Conservation (phyloP, 2,329 filamentous ascomycete genomes). For the Clarireedia monteithiana region DNA sequence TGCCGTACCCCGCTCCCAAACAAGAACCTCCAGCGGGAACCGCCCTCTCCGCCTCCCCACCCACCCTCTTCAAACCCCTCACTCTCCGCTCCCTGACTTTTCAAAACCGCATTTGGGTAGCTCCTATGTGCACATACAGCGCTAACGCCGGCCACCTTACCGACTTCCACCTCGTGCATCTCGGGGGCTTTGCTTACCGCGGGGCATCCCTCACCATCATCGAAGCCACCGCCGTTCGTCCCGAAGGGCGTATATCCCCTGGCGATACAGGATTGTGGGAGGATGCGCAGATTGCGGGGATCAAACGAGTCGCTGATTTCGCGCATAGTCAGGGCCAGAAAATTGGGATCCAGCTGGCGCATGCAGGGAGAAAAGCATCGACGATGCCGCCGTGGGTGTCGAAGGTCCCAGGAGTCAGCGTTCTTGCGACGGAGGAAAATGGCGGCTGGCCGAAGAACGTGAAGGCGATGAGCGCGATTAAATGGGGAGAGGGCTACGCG, state of each 20-base stretch:
- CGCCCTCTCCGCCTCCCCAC: slow-evolving; percentile 39
- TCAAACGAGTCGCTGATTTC: slow-evolving; percentile 67
- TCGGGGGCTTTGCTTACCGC: slow-evolving; percentile 68
- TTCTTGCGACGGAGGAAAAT: slow-evolving; percentile 40
- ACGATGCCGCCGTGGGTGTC: slow-evolving; percentile 56
- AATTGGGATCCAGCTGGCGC: slow-evolving; percentile 72
- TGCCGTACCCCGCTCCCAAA: slow-evolving; percentile 39
- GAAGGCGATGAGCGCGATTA: slow-evolving; percentile 41
- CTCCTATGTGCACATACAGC: slow-evolving; percentile 60
- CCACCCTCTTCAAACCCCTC: slow-evolving; percentile 38
- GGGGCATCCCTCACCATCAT: slow-evolving; percentile 70
- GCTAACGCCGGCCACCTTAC: slow-evolving; percentile 65
- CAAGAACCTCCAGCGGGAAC: slow-evolving; percentile 39
- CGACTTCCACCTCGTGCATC: slow-evolving; percentile 77
- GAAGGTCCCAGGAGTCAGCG: slow-evolving; percentile 30
- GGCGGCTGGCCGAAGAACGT: slow-evolving; percentile 52
- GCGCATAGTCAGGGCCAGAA: slow-evolving; percentile 71
- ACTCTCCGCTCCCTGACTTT: slow-evolving; percentile 41
- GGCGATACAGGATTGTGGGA: slow-evolving; percentile 76
- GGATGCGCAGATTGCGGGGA: slow-evolving; percentile 66
- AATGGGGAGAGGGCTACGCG: slow-evolving; percentile 55
- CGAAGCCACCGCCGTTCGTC: slow-evolving; percentile 68
- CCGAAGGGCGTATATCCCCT: slow-evolving; percentile 77
- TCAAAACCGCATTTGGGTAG: slow-evolving; percentile 59
- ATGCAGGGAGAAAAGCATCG: slow-evolving; percentile 67